These are phyloP conservation scores for Panus rudis DNA, from an alignment of 768 basidiomycete species.

Conservation along the genomic window DNA sequence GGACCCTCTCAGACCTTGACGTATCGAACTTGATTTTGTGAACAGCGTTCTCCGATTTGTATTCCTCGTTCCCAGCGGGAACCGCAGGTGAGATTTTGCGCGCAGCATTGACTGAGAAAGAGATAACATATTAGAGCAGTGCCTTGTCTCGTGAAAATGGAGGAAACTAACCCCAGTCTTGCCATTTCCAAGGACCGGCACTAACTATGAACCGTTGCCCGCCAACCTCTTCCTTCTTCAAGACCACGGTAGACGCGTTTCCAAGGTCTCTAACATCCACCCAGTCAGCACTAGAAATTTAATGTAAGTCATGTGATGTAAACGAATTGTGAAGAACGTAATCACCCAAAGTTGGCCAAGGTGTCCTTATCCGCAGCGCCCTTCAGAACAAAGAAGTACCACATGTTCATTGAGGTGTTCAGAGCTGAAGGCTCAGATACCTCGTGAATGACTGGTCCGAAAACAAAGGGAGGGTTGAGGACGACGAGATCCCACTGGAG, in stretches of 20 bases:
- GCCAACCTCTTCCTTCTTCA: constrained; percentile 43
- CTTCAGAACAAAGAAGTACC: background rate
- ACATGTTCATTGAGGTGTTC: background rate
- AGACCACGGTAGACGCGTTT: constrained; percentile 40
- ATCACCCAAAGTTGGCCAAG: constrained; percentile 1
- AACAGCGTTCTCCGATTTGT: background rate
- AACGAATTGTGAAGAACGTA: background rate
- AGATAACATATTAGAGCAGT: too few species aligned
- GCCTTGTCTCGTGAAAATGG: too few species aligned
- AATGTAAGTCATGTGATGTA: background rate
- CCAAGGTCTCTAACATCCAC: constrained; percentile 45
- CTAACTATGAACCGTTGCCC: constrained; percentile 48
- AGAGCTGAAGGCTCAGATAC: background rate
- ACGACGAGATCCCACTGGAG: constrained; percentile 11
- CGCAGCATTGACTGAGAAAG: constrained; percentile 7
- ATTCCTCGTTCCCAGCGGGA: constrained; percentile 3
- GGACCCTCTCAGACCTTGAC: background rate
- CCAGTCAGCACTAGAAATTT: background rate
- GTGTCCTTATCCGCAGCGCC: background rate
- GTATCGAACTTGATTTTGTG: background rate
- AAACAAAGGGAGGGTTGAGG: background rate
- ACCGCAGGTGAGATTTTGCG: constrained; percentile 3
- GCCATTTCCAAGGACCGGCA: constrained; percentile 9
- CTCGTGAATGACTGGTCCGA: background rate
- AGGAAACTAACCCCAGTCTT: constrained; percentile 2